Evolutionary conservation across 495 filamentous ascomycete genomes (phyloP).

Genomic region (Neohortaea acidophila): DNA sequence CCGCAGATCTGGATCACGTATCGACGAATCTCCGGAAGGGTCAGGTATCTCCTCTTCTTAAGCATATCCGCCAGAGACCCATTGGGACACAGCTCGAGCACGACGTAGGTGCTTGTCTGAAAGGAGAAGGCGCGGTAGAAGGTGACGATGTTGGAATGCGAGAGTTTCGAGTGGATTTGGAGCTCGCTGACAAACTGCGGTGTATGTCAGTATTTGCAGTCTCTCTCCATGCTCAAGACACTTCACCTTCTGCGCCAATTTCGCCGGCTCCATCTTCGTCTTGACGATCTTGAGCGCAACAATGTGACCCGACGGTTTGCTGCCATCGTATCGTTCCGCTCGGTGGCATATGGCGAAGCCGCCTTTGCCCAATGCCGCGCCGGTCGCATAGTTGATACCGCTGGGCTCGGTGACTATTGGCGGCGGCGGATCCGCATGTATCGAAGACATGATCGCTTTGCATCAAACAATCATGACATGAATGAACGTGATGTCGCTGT

Average conservation of each 20-base stretch:
- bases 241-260: slow-evolving; percentile 80
- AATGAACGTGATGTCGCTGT: too few species aligned
- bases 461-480: too few species aligned
- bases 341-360: slow-evolving; percentile 88
- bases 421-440: slow-evolving; percentile 38
- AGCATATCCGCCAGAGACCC: slow-evolving; percentile 99
- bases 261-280: slow-evolving; percentile 70
- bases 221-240: neutral
- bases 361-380: slow-evolving; percentile 75
- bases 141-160: slow-evolving; percentile 82
- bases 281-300: slow-evolving; percentile 85
- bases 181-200: slow-evolving; percentile 87
- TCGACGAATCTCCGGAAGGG: slow-evolving; percentile 78
- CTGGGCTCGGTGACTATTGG: slow-evolving; percentile 61
- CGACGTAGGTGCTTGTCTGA: slow-evolving; percentile 74
- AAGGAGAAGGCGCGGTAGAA: slow-evolving; percentile 92
- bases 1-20: slow-evolving; percentile 89
- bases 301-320: slow-evolving; percentile 35
- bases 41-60: slow-evolving; percentile 68
- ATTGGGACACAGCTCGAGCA: slow-evolving; percentile 85
- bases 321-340: slow-evolving; percentile 49
- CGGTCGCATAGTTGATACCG: slow-evolving; percentile 66
- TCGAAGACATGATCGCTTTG: slow-evolving; percentile 25
- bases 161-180: slow-evolving; percentile 95
- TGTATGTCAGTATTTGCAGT: slow-evolving; percentile 24